phyloP scores from a whole-genome alignment of 192 early-diverging fungal genomes.

The Piromyces finnis region DNA sequence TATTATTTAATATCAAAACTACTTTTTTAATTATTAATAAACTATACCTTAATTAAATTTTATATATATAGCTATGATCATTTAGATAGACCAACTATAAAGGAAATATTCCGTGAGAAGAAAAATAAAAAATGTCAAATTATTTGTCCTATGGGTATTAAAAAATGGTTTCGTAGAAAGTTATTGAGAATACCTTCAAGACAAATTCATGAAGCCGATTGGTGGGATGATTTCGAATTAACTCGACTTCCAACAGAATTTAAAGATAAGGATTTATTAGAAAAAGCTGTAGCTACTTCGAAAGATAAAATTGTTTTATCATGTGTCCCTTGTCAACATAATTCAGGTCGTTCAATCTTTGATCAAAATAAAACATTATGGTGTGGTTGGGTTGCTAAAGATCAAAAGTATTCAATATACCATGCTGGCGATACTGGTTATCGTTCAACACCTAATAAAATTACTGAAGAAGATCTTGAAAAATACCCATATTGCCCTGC shows the following conservation, averaged over 20 bases:
- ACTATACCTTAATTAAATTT: no score
- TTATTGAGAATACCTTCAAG: slow-evolving; percentile 13
- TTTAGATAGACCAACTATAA: slow-evolving; percentile 48
- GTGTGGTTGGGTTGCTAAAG: slow-evolving; percentile 36
- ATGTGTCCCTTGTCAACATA: slow-evolving; percentile 19
- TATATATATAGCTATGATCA: slow-evolving; percentile 49
- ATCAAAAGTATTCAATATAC: background rate
- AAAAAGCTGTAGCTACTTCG: background rate
- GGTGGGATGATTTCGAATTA: slow-evolving; percentile 46
- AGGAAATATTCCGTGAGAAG: slow-evolving; percentile 13
- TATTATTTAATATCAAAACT: no score
- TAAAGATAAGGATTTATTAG: background rate
- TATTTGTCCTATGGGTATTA: slow-evolving; percentile 73
- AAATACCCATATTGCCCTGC: slow-evolving; percentile 52
- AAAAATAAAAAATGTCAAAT: slow-evolving; percentile 19
- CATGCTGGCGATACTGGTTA: slow-evolving; percentile 50
- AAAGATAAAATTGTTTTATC: background rate
- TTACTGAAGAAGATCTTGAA: slow-evolving; percentile 14
- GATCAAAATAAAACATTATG: slow-evolving; percentile 65
- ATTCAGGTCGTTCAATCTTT: slow-evolving; percentile 36
- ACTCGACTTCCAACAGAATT: slow-evolving; percentile 2
- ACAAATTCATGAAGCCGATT: slow-evolving; percentile 47
- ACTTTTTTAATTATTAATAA: no score
- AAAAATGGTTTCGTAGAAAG: slow-evolving; percentile 27
- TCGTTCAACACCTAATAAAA: slow-evolving; percentile 24